Evolutionary conservation across 768 basidiomycete genomes (phyloP).

Genomic region (Rhizopogon rudus): DNA sequence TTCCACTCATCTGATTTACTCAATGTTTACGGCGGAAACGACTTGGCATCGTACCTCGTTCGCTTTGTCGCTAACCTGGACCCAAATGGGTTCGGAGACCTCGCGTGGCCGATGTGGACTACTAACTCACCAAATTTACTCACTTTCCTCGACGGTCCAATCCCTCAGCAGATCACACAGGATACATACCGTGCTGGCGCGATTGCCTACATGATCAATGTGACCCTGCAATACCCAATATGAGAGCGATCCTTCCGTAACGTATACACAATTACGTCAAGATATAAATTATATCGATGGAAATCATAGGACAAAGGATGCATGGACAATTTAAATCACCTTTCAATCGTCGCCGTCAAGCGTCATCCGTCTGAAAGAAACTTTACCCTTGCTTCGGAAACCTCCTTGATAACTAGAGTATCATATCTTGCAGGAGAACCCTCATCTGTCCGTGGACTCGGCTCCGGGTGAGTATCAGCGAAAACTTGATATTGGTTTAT

Average conservation of each 20-base stretch:
- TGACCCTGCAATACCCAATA: conserved; percentile 3
- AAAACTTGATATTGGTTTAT: not conserved
- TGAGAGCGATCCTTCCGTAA: not conserved
- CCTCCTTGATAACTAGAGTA: not conserved
- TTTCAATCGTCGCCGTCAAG: not conserved
- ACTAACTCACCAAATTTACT: conserved; percentile 29
- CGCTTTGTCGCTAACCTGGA: conserved; percentile 17
- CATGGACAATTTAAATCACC: not conserved
- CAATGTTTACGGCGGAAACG: conserved; percentile 35
- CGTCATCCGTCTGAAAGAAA: not conserved
- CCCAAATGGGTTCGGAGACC: conserved; percentile 36
- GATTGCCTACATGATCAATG: conserved; percentile 28
- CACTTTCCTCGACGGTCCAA: conserved; percentile 34
- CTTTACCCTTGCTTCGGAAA: not conserved
- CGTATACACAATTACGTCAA: not conserved
- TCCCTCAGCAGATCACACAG: conserved; percentile 29
- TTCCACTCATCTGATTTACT: conserved; percentile 39
- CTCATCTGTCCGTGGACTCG: not conserved
- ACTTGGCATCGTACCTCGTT: conserved; percentile 34
- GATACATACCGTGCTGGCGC: conserved; percentile 40
- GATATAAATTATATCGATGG: not conserved
- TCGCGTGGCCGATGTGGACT: conserved; percentile 44
- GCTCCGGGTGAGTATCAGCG: not conserved
- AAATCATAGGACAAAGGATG: not conserved
- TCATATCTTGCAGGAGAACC: not conserved